Conservation (phyloP, 495 filamentous ascomycete genomes). For the Hyaloscypha hepaticicola region DNA sequence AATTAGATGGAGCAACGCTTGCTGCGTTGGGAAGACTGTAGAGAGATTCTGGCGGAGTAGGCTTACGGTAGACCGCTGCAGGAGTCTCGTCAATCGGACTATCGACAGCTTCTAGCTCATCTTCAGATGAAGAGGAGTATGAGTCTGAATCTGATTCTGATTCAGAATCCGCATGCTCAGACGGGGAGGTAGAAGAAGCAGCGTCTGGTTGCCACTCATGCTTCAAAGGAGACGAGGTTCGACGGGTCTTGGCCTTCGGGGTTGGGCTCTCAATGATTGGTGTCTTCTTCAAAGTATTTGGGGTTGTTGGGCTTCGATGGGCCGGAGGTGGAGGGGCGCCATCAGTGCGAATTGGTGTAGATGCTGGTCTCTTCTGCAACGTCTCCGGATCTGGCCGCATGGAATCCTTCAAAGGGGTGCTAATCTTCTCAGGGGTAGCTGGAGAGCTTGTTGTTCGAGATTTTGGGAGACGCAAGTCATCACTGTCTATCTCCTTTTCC, state of each 20-base stretch:
- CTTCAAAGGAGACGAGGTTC: constrained; percentile 91
- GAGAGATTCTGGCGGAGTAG: constrained; percentile 33
- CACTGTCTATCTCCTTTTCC: neutral
- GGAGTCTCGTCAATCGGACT: constrained; percentile 10
- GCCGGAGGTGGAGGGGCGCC: constrained; percentile 43
- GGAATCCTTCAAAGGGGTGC: constrained; percentile 20
- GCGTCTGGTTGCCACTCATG: constrained; percentile 97
- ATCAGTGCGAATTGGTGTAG: constrained; percentile 32
- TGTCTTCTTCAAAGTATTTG: constrained; percentile 42
- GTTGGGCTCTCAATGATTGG: constrained; percentile 48
- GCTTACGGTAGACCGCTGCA: constrained; percentile 11
- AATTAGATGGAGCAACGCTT: constrained; percentile 72
- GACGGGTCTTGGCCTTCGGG: constrained; percentile 52
- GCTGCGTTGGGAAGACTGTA: constrained; percentile 44
- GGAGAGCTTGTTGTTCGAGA: neutral
- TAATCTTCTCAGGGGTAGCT: neutral
- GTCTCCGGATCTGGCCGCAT: constrained; percentile 21
- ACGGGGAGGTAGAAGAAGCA: constrained; percentile 46
- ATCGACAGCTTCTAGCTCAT: constrained; percentile 35
- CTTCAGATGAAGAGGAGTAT: constrained; percentile 49
- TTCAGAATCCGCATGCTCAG: constrained; percentile 37
- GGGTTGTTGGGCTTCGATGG: constrained; percentile 45
- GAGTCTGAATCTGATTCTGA: constrained; percentile 38
- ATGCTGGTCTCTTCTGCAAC: constrained; percentile 38
- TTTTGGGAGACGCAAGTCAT: neutral